Evolutionary conservation across 1,139 yeast genomes (phyloP).

Genomic region (Debaryomyces coudertii): DNA sequence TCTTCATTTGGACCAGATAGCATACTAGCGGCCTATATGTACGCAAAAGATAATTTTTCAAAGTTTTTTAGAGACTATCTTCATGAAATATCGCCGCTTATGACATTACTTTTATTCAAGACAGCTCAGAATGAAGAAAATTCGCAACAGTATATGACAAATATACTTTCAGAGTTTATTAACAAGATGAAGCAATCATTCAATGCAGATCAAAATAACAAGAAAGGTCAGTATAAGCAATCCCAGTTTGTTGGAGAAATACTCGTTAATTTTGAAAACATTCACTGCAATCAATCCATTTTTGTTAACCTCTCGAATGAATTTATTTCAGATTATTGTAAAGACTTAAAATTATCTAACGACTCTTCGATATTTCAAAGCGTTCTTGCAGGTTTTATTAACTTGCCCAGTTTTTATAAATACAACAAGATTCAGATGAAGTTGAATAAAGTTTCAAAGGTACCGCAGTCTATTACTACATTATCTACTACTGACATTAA

Average conservation of each 20-base stretch:
- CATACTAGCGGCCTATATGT: constrained; percentile 52
- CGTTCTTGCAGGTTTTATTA: constrained; percentile 68
- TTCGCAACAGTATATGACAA: constrained; percentile 24
- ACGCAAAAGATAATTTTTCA: constrained; percentile 58
- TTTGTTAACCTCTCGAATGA: constrained; percentile 47
- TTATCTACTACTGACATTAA: background rate
- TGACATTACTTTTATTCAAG: constrained; percentile 50
- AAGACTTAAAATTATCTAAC: constrained; percentile 61
- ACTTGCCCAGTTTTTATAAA: constrained; percentile 73
- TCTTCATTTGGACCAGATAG: constrained; percentile 23
- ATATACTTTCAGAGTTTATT: constrained; percentile 26
- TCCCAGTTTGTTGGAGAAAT: constrained; percentile 46
- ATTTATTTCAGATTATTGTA: constrained; percentile 70
- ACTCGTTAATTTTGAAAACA: constrained; percentile 40
- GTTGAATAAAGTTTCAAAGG: constrained; percentile 25
- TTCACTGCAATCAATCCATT: constrained; percentile 35
- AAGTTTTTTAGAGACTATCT: constrained; percentile 41
- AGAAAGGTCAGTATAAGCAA: constrained; percentile 24
- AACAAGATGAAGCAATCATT: constrained; percentile 31
- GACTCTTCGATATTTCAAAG: constrained; percentile 74
- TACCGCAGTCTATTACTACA: background rate
- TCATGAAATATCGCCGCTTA: constrained; percentile 55
- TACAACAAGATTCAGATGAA: constrained; percentile 52
- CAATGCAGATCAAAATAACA: constrained; percentile 22
- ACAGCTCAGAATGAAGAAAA: constrained; percentile 20